Conservation (phyloP, 148 eudicot species). For the Chenopodium quinoa region DNA sequence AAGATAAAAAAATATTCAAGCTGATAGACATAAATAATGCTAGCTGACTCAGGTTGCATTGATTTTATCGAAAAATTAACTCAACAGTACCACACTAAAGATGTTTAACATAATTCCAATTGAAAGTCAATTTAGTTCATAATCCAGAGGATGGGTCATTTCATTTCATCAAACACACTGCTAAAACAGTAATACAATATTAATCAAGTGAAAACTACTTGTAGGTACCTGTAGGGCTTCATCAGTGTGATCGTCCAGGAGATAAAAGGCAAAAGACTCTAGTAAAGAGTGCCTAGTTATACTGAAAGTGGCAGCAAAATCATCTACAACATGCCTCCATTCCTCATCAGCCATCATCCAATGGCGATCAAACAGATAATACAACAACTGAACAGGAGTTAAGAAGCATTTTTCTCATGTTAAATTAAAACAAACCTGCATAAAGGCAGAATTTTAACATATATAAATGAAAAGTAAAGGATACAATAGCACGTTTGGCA, state of each 20-base stretch:
- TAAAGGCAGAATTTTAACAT: background rate
- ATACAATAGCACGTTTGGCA: conserved; percentile 95
- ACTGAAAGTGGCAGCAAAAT: conserved; percentile 84
- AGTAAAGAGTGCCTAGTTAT: conserved; percentile 69
- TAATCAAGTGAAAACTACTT: background rate
- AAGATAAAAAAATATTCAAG: background rate
- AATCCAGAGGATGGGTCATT: background rate
- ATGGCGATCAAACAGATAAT: conserved; percentile 88
- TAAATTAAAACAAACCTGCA: conserved; percentile 1
- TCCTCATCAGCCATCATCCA: conserved; percentile 69
- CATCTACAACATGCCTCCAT: conserved; percentile 76
- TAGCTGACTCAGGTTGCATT: background rate
- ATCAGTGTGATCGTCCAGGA: conserved; percentile 78
- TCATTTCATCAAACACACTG: background rate
- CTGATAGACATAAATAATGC: background rate
- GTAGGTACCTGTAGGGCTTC: conserved; percentile 75
- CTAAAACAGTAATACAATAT: background rate
- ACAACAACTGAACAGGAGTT: conserved; percentile 60
- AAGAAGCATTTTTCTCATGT: conserved; percentile 29
- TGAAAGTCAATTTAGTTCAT: background rate
- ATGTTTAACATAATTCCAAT: background rate
- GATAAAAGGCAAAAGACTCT: conserved; percentile 88
- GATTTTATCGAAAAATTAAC: background rate
- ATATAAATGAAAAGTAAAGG: conserved; percentile 37
- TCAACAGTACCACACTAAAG: background rate